Base-by-base conservation (phyloP, 1,139 yeast species). In the Debaryomyces sp. region DNA sequence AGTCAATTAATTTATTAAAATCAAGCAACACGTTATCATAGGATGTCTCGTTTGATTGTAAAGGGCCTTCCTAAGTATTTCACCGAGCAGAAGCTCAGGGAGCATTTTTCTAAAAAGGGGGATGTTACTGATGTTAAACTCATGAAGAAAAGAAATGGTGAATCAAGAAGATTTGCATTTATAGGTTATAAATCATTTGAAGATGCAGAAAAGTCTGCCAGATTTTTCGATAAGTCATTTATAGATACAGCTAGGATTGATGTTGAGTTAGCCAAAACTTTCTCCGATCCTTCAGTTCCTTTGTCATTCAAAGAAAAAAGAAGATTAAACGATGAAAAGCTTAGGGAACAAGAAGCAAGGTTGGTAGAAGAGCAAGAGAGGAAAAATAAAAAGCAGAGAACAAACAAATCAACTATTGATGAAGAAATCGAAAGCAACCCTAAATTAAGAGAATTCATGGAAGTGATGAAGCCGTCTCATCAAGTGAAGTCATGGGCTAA, bases 21-120 rank as follows among this genome's bases (percentile, higher is more conserved):
- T 15, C 12, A 35, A 35, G 10, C 12, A 34, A 22, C 26, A 35
- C 13, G n/a, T 15, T 17, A 12, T 13, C 5, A 18, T 21, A 49
- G 37, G 40, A 87, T 87, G 97, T 92, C 99, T 36, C 87, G 99
- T 69, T 79, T 95, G 50, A 94, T 94, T 59, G 96, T 95, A n/a
- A 95, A 90, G 67, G 96, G 96, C 41, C 76, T 94, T 50, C 99
- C 99, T 22, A 74, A 77, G 54, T 89, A 89, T 63, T 80, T 84
- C 52, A 83, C 86, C 1, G 98, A 94, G 63, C 91, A 82, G 2
- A 84, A 87, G 56, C 72, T 94, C 51, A 77, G 78, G 53, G 80
- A 79, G 24, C 94, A 87, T 63, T 94, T 94, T 63, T 66, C 77
- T 32, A 75, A 81, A 54, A 75, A 84, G 56, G 83, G 83, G 44